Percentiles rank a stretch among this genome's conserved stretches.
Evolutionary conservation across 768 basidiomycete species (phyloP).

Genomic region (Rhizopogon sp.): DNA sequence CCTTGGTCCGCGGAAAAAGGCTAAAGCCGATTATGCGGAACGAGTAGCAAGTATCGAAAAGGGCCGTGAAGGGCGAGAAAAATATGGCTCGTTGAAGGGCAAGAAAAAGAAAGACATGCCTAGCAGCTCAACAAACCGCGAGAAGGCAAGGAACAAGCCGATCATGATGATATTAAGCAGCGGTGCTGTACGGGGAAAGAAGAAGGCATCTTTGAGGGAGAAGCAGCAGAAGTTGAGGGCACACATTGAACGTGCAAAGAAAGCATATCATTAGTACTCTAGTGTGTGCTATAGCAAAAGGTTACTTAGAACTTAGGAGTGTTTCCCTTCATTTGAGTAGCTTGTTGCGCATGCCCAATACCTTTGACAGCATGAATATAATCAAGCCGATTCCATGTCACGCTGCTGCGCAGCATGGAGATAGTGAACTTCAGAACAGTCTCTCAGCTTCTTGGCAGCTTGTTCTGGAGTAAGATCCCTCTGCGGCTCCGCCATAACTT

Average conservation of each 20-base stretch:
- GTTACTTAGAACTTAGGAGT: no score
- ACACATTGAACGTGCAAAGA: slow-evolving; percentile 73
- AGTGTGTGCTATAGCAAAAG: not conserved
- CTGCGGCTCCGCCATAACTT: slow-evolving; percentile 88
- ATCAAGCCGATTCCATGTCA: no score
- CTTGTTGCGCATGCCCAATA: not conserved
- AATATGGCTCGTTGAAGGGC: slow-evolving; percentile 87
- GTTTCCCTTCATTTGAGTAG: no score
- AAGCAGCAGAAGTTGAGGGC: slow-evolving; percentile 76
- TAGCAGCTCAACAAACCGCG: slow-evolving; percentile 86
- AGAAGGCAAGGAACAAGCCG: slow-evolving; percentile 92
- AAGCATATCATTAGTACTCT: slow-evolving; percentile 22
- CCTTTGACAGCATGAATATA: no score
- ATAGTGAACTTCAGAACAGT: slow-evolving; percentile 58
- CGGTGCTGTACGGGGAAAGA: slow-evolving; percentile 73
- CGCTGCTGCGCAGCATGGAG: slow-evolving; percentile 16
- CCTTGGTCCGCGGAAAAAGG: slow-evolving; percentile 89
- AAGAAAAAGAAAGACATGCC: slow-evolving; percentile 81
- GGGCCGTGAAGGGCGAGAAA: slow-evolving; percentile 92
- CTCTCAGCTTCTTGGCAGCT: slow-evolving; percentile 65
- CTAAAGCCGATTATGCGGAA: slow-evolving; percentile 90
- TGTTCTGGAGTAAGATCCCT: slow-evolving; percentile 88
- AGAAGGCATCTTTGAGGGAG: slow-evolving; percentile 74
- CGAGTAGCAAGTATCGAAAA: slow-evolving; percentile 88
- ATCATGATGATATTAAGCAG: slow-evolving; percentile 91